Evolutionary conservation across 2,329 filamentous ascomycete species (phyloP), one percentile per base, ranked within the genome.

Genomic region (Aspergillus melleus): DNA sequence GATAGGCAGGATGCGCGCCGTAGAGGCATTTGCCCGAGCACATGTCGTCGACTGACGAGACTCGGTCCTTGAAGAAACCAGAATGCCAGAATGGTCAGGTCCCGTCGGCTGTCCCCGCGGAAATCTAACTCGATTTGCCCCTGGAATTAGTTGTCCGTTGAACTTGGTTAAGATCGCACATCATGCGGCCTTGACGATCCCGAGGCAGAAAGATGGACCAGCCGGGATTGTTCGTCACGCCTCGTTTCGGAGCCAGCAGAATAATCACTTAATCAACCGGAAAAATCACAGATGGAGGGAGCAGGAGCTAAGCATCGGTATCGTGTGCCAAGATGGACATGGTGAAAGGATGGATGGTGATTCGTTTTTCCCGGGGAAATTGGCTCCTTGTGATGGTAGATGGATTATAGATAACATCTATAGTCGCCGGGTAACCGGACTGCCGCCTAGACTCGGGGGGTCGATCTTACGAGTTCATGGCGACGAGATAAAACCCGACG

Each of bases 401-500:
- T 11, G 9, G 26, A 29, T 29, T 9, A 29, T 11, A 29, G 26
- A 29, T 29, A 29, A 29, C 26, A 29, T 29, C 26, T 11, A 26
- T 29, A 29, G 26, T 9, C 57, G 36, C 57, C 57, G 57, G 57
- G 32, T 59, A 59, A 47, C 46, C 57, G 52, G 52, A 51, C 46
- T 46, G 47, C 52, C 57, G 52, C 57, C 52, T 55, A 55, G 24
- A 46, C 46, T 47, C 52, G 57, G 54, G 50, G 26, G 42, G 22
- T 22, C 44, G 47, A 49, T 49, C 39, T 52, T 59, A 44, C 32
- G 14, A 51, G 24, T 19, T 29, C 32, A 39, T 12, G 49, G 36
- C 16, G 24, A 57, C 6, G 55, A 53, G 29, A 32, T 32, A 58
- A 58, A 58, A 22, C 42, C 42, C 6, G 55, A 42, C 50, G 55